phyloP scores from a whole-genome alignment of 2,329 filamentous ascomycete species.

The Diplodia intermedia region DNA sequence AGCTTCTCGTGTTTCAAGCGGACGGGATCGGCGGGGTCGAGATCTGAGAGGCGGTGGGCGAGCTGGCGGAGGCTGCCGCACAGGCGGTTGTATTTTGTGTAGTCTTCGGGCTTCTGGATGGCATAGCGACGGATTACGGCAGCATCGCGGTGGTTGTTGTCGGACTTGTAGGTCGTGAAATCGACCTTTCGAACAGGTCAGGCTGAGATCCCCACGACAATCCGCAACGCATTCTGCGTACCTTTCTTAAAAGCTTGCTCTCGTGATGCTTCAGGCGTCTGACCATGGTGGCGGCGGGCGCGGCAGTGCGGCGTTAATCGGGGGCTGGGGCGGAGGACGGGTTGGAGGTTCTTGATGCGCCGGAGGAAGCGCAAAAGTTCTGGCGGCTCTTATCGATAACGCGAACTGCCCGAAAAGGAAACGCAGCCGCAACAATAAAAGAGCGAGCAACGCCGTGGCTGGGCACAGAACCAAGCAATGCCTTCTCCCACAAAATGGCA shows the following conservation, averaged over 20 bases:
- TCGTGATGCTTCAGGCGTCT: conserved; percentile 85
- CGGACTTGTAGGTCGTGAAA: conserved; percentile 91
- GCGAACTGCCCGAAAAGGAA: neutral
- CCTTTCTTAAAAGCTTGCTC: conserved; percentile 38
- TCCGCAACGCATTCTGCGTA: too few relatives aligned
- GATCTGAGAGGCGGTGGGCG: conserved; percentile 82
- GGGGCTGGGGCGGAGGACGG: too few relatives aligned
- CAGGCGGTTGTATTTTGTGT: conserved; percentile 61
- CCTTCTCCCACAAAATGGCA: neutral
- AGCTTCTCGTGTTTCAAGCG: conserved; percentile 85
- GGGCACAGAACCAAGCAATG: neutral
- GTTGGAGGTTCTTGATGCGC: neutral
- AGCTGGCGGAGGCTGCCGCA: conserved; percentile 79
- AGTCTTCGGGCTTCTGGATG: conserved; percentile 88
- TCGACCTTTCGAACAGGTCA: conserved; percentile 81
- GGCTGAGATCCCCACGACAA: conserved; percentile 55
- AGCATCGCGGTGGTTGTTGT: conserved; percentile 84
- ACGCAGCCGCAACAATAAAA: conserved; percentile 1
- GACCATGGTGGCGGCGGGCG: conserved; percentile 56
- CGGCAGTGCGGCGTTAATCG: neutral
- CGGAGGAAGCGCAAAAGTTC: neutral
- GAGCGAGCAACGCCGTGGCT: neutral
- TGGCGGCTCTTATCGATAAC: neutral
- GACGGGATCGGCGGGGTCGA: conserved; percentile 78
- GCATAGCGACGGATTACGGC: conserved; percentile 83